phyloP scores from a whole-genome alignment of 495 filamentous ascomycete genomes.

The Umbilicaria muhlenbergii region DNA sequence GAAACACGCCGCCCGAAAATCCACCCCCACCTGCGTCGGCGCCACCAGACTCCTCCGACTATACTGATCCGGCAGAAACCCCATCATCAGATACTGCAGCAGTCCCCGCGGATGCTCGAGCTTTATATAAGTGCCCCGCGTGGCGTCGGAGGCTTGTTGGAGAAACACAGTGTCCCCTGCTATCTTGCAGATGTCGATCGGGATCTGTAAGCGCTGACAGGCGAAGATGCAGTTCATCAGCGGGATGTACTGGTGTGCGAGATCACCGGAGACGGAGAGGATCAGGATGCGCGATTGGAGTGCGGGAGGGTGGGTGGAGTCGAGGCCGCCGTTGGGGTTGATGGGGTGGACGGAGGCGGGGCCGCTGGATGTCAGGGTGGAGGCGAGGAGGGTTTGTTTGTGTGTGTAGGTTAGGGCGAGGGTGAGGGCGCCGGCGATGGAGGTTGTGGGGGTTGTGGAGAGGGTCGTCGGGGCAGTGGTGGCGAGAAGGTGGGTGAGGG shows the following conservation, averaged over 20 bases:
- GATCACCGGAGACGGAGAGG: conserved; percentile 62
- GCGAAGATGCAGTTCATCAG: conserved; percentile 98
- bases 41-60: conserved; percentile 49
- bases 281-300: conserved; percentile 81
- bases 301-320: conserved; percentile 25
- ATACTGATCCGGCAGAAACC: conserved; percentile 65
- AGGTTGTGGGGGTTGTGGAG: conserved; percentile 47
- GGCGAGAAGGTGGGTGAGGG: conserved; percentile 51
- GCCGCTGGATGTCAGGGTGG: conserved; percentile 16
- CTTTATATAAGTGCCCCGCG: conserved; percentile 71
- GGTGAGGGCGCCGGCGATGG: conserved; percentile 82
- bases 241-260: conserved; percentile 84
- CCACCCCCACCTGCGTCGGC: conserved; percentile 73
- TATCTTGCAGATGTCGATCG: conserved; percentile 80
- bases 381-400: conserved; percentile 29
- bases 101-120: conserved; percentile 49
- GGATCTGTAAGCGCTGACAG: conserved; percentile 64
- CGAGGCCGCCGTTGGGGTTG: conserved; percentile 22
- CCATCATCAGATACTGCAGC: conserved; percentile 89
- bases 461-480: conserved; percentile 46
- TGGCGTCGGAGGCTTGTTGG: conserved; percentile 86
- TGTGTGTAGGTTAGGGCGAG: conserved; percentile 82
- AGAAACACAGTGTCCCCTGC: conserved; percentile 81
- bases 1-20: conserved; percentile 95
- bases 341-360: conserved; percentile 14